Conservation (phyloP, 169 alveolate genomes). For the Cryptosporidium meleagridis region DNA sequence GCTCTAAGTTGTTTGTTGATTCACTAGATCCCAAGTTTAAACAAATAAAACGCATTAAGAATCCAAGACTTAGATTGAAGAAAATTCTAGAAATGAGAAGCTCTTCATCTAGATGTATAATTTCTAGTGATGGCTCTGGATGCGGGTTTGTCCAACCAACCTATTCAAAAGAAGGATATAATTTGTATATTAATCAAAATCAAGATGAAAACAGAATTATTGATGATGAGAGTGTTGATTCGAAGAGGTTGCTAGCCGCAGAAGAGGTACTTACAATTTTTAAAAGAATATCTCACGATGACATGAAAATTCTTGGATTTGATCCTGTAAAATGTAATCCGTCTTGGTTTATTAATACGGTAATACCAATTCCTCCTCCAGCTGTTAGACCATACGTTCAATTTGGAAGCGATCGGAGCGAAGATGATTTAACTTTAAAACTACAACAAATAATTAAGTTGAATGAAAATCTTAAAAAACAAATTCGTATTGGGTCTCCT, state of each 20-base stretch:
- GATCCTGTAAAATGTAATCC: constrained; percentile 94
- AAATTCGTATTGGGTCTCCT: constrained; percentile 91
- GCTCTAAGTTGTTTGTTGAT: constrained; percentile 91
- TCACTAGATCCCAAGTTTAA: constrained; percentile 85
- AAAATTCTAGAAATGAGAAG: constrained; percentile 74
- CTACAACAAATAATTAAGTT: constrained; percentile 95
- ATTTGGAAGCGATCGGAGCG: constrained; percentile 93
- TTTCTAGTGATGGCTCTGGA: constrained; percentile 81
- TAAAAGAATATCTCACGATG: constrained; percentile 90
- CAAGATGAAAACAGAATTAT: constrained; percentile 83
- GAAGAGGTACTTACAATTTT: constrained; percentile 91
- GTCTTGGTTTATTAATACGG: constrained; percentile 94
- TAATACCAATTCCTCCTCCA: constrained; percentile 99
- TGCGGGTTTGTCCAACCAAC: constrained; percentile 93
- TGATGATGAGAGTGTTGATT: constrained; percentile 85
- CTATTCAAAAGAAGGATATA: constrained; percentile 90
- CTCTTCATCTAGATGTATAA: constrained; percentile 29
- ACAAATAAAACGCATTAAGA: constrained; percentile 81
- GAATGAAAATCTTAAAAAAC: constrained; percentile 89
- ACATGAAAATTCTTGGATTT: constrained; percentile 94
- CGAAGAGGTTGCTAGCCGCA: constrained; percentile 84
- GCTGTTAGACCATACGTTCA: constrained; percentile 98
- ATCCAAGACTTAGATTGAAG: constrained; percentile 82
- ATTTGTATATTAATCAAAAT: constrained; percentile 83
- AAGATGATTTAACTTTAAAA: constrained; percentile 98